Base-by-base conservation (phyloP, 2,329 filamentous ascomycete species). In the Colletotrichum euphorbiae region DNA sequence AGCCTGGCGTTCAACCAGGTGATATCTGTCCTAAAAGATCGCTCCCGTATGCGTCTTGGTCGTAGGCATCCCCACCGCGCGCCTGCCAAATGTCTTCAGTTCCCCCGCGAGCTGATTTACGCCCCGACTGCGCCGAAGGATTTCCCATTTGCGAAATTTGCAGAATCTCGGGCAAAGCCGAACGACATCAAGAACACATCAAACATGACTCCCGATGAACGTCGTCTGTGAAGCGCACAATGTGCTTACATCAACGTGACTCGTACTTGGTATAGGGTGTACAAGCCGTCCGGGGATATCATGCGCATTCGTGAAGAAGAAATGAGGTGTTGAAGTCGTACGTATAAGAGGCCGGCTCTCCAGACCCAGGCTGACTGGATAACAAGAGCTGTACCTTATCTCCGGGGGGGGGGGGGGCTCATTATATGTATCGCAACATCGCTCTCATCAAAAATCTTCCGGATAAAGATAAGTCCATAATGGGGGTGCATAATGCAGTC, bases 1-100 rank as follows among this genome's bases (percentile, higher is more conserved):
- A 28, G 28, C 28, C 28, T 28, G 28, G 7, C 28, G 7, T 28
- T 6, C 6, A 28, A 28, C 28, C 28, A 28, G 28, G 7, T 28
- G 6, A 28, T 8, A 28, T 28, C 1, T 28, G 6, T 28, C 7
- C 28, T 2, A 28, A 28, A 8, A 28, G 28, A 28, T 28, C 7
- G 28, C 7, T 28, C 6, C 28, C 7, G 28, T 28, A 28, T 28
- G 28, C 7, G 6, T 28, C 28, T 28, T 8, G 6, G 7, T 8
- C 28, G 28, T 6, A 8, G 28, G 28, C 28, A 28, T 6, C 6
- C 28, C 28, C 28, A 24, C 3, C 7, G 28, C 6, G 6, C 28
- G 0, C 6, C 45, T 24, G 6, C 1, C 9, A n/a, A 0, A 28
- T 5, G 28, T 15, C 45, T 24, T 1, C 21, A 28, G 8, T 1